Percentiles rank a stretch among this genome's conserved stretches.
Evolutionary conservation across 257 asterid species (phyloP).

Genomic region (Cruciata laevipes): DNA sequence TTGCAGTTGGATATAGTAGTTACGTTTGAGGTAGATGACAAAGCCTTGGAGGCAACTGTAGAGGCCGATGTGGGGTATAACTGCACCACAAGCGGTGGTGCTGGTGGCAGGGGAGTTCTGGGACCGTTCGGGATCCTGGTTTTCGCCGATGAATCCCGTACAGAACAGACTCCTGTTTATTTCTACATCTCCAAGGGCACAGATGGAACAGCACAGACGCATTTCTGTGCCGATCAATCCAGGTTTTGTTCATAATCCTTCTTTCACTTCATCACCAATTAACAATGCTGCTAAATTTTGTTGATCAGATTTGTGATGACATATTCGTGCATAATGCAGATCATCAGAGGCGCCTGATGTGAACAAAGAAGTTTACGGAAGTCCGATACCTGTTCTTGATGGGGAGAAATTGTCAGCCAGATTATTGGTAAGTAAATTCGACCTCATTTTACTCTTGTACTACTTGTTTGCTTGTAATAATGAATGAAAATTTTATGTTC

Average conservation of each 20-base stretch:
- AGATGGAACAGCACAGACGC: slow-evolving; percentile 37
- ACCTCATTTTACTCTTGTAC: neutral
- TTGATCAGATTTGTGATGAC: neutral
- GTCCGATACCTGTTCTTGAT: slow-evolving; percentile 58
- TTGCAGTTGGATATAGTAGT: slow-evolving; percentile 62
- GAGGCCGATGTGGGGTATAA: slow-evolving; percentile 31
- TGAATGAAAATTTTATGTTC: neutral
- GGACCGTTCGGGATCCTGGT: slow-evolving; percentile 84
- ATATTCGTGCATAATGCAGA: slow-evolving; percentile 27
- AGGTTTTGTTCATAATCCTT: slow-evolving; percentile 32
- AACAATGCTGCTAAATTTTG: neutral
- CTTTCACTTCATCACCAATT: neutral
- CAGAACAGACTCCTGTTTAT: slow-evolving; percentile 68
- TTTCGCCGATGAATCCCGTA: slow-evolving; percentile 41
- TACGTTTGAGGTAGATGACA: slow-evolving; percentile 45
- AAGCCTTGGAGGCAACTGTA: slow-evolving; percentile 18
- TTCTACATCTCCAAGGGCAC: slow-evolving; percentile 53
- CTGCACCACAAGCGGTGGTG: slow-evolving; percentile 67
- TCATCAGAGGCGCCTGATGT: slow-evolving; percentile 68
- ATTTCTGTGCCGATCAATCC: slow-evolving; percentile 65
- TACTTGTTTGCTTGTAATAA: neutral
- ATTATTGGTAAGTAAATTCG: slow-evolving; percentile 44
- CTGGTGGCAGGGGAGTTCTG: slow-evolving; percentile 50
- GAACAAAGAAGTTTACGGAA: slow-evolving; percentile 58
- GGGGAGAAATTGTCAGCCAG: slow-evolving; percentile 56